Percentiles rank a stretch among this genome's conserved stretches.
These are phyloP conservation scores for Cladosporium sp. DNA, from an alignment of 2,329 filamentous ascomycete genomes.

Conservation along the genomic window DNA sequence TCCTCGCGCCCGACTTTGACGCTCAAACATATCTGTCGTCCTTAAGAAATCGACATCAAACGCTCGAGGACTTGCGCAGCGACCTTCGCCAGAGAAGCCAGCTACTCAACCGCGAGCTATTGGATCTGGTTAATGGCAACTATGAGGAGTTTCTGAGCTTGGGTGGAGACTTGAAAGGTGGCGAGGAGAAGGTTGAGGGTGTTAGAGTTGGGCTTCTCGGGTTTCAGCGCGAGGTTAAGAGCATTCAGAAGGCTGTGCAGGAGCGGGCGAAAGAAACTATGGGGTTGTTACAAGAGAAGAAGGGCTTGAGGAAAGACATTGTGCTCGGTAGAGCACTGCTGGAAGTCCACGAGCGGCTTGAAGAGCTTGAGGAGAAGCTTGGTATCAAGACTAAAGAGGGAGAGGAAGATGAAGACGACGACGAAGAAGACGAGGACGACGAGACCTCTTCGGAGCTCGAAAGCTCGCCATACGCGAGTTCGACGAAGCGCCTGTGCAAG, in stretches of 20 bases:
- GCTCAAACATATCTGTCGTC: conserved; percentile 78
- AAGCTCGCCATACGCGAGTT: conserved; percentile 28
- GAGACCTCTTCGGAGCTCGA: conserved; percentile 32
- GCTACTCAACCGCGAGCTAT: conserved; percentile 75
- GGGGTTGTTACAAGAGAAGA: conserved; percentile 62
- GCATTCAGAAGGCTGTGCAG: conserved; percentile 63
- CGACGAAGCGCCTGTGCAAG: conserved; percentile 46
- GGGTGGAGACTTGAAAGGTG: conserved; percentile 75
- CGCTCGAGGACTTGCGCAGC: conserved; percentile 83
- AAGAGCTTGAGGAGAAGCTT: conserved; percentile 60
- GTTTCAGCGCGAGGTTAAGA: conserved; percentile 76
- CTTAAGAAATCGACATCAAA: conserved; percentile 84
- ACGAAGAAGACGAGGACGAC: conserved; percentile 29
- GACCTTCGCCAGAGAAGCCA: conserved; percentile 80
- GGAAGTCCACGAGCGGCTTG: conserved; percentile 61
- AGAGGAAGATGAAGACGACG: conserved; percentile 27
- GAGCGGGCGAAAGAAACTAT: conserved; percentile 61
- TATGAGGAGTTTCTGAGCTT: conserved; percentile 87
- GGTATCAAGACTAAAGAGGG: conserved; percentile 43
- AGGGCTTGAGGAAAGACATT: conserved; percentile 58
- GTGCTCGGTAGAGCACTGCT: conserved; percentile 59
- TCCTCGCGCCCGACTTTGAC: conserved; percentile 72
- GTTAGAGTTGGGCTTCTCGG: conserved; percentile 81
- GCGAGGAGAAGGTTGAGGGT: conserved; percentile 87
- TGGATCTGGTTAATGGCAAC: conserved; percentile 93